Evolutionary conservation across 2,329 filamentous ascomycete species (phyloP), one percentile per base, ranked within the genome.

Genomic region (Hypoxylon sp.): DNA sequence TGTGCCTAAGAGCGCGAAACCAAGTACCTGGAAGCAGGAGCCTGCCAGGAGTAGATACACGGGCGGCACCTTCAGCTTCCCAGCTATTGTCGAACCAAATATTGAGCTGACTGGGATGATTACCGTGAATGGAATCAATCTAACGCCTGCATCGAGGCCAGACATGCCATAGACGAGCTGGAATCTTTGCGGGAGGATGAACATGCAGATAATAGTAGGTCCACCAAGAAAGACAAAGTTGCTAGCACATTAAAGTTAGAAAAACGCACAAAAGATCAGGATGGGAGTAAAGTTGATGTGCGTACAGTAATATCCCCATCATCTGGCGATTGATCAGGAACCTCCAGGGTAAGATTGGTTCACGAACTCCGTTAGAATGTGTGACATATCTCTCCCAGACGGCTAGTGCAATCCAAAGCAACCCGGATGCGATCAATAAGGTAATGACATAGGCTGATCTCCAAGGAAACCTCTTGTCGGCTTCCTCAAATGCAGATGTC

Each of bases 161-260:
- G 57, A 59, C 0, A 35, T 19, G 8, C 55, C 57, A 3, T 63
- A 55, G 2, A 63, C 57, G 1, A 63, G 25, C 29, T 63, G 52
- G 32, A 58, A 65, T 7, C 53, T 26, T 16, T 63, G 56, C 1
- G 61, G 55, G 3, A 65, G 36, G 2, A 54, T 45, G 21, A 59
- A 57, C 36, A 56, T 41, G 26, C 23, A 15, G 7, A 62, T 34
- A 2, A 52, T n/a, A 0, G 29, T 36, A 3, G 54, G 57, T 1
- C 52, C 58, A 2, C 54, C 58, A 0, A 59, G 29, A 4, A 43
- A 31, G 4, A 55, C 9, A 23, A 62, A 59, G n/a, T 12, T 19
- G 11, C 36, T 40, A n/a, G 5, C 7, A n/a, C n/a, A n/a, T n/a
- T n/a, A n/a, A n/a, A n/a, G n/a, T n/a, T n/a, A n/a, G n/a, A n/a